These are phyloP conservation scores for Colletotrichum paranaense DNA, from an alignment of 2,329 filamentous ascomycete species.

Conservation along the genomic window DNA sequence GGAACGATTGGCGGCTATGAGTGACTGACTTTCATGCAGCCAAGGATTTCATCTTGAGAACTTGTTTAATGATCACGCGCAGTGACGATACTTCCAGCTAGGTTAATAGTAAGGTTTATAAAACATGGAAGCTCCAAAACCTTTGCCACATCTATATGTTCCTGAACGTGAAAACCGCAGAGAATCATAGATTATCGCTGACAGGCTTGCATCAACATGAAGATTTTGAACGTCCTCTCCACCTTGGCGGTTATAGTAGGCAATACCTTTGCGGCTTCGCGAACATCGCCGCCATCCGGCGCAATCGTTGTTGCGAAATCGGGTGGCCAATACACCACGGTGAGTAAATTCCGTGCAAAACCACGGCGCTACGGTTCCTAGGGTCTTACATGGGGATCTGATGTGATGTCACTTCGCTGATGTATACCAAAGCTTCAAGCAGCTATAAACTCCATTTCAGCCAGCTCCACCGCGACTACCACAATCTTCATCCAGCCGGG, in stretches of 20 bases:
- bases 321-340: constrained; percentile 40
- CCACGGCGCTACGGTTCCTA: rapidly evolving
- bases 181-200: neutral
- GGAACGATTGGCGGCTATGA: too few relatives aligned
- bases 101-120: too few relatives aligned
- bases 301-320: constrained; percentile 60
- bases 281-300: constrained; percentile 56
- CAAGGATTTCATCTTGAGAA: neutral
- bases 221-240: constrained; percentile 6
- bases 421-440: constrained; percentile 54
- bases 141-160: too few relatives aligned
- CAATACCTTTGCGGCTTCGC: constrained; percentile 43
- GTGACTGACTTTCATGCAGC: constrained; percentile 2
- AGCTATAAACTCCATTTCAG: constrained; percentile 68
- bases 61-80: too few relatives aligned
- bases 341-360: neutral
- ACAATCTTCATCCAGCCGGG: constrained; percentile 76
- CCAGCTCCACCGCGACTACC: constrained; percentile 58
- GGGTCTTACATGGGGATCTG: neutral
- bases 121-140: too few relatives aligned
- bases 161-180: neutral
- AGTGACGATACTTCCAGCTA: too few relatives aligned
- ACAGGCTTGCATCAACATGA: neutral
- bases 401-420: neutral
- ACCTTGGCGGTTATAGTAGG: neutral